Percentiles rank a stretch among this genome's conserved stretches.
Evolutionary conservation across 2,329 filamentous ascomycete genomes (phyloP).

Genomic region (Eutypa lata): DNA sequence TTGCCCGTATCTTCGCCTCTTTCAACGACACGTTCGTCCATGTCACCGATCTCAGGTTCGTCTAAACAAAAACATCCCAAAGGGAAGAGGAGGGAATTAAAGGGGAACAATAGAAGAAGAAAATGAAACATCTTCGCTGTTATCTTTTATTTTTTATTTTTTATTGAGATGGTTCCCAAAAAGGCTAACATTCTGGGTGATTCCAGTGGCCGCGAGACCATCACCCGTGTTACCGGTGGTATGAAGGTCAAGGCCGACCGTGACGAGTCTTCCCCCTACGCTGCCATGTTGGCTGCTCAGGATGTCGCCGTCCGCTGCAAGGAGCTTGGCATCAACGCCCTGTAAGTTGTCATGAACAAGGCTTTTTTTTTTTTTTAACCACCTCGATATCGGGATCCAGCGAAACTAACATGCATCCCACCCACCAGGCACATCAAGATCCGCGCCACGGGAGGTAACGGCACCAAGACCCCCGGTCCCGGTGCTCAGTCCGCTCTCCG

Average conservation of each 20-base stretch:
- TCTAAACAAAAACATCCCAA: conserved; percentile 25
- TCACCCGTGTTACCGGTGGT: conserved; percentile 98
- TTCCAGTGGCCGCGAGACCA: conserved; percentile 97
- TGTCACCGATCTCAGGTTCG: conserved; percentile 96
- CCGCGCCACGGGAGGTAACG: conserved; percentile 98
- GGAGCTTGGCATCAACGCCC: conserved; percentile 76
- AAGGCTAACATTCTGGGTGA: conserved; percentile 65
- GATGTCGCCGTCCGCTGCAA: conserved; percentile 86
- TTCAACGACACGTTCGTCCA: conserved; percentile 96
- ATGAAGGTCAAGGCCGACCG: conserved; percentile 99
- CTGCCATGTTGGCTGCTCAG: conserved; percentile 99
- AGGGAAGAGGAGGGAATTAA: not conserved
- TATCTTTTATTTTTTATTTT: too few species aligned
- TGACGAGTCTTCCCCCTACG: conserved; percentile 99
- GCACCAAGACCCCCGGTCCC: conserved; percentile 99
- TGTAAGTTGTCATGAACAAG: conserved; percentile 34
- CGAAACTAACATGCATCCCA: not conserved
- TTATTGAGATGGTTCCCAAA: conserved; percentile 33
- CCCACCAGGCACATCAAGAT: conserved; percentile 88
- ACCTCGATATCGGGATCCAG: not conserved
- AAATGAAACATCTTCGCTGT: not conserved
- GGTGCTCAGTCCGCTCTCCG: conserved; percentile 99
- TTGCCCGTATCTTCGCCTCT: conserved; percentile 96
- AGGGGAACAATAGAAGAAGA: not conserved
- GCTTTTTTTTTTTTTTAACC: too few species aligned